Percentiles rank a stretch among this genome's conserved stretches.
phyloP scores from a whole-genome alignment of 306 rosid genomes.

The Betula pendula region DNA sequence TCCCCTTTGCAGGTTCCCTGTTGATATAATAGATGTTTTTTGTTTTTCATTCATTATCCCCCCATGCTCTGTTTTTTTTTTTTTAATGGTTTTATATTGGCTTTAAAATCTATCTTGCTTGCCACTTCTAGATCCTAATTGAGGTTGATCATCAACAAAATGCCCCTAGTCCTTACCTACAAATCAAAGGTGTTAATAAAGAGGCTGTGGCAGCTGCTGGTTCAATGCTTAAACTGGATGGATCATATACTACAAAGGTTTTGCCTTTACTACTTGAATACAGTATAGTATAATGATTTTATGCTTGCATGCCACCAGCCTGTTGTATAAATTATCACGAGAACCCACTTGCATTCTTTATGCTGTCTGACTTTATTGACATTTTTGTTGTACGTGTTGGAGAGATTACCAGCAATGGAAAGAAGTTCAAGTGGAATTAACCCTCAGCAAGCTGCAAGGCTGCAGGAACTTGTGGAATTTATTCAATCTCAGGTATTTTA shows the following conservation, averaged over 20 bases:
- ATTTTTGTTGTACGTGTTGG: constrained; percentile 43
- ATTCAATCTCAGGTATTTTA: constrained; percentile 88
- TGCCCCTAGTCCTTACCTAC: constrained; percentile 81
- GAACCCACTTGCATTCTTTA: not conserved
- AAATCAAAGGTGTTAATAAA: constrained; percentile 92
- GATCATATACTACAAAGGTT: constrained; percentile 91
- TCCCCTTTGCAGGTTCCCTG: too few relatives aligned
- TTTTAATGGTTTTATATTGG: not conserved
- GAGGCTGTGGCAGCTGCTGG: constrained; percentile 95
- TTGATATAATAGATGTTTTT: not conserved
- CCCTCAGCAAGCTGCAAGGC: constrained; percentile 79
- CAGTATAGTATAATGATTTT: not conserved
- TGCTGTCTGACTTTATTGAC: constrained; percentile 23
- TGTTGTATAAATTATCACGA: not conserved
- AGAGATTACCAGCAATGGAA: constrained; percentile 69
- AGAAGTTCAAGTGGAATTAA: constrained; percentile 73
- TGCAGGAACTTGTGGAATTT: constrained; percentile 89
- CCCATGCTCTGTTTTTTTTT: not conserved
- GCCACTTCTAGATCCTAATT: constrained; percentile 58
- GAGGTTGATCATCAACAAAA: constrained; percentile 98
- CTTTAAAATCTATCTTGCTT: constrained; percentile 14
- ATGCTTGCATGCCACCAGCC: not conserved
- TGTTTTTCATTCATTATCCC: not conserved
- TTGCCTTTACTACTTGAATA: constrained; percentile 24
- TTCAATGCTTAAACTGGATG: constrained; percentile 81